Percentiles rank a stretch among this genome's conserved stretches.
Evolutionary conservation across 805 yeast species (phyloP).

Genomic region (Maudiozyma serrabonitensis): DNA sequence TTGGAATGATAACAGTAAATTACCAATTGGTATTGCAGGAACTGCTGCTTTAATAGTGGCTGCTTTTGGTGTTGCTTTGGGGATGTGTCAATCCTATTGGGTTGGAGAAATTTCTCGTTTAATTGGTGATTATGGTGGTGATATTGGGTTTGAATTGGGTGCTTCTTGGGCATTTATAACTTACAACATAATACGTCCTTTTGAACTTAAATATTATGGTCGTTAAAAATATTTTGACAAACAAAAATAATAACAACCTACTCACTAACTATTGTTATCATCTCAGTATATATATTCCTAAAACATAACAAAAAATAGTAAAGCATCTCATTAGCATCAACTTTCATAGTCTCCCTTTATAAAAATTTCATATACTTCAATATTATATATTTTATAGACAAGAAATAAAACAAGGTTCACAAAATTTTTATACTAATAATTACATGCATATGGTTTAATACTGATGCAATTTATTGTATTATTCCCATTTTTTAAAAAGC

Average conservation of each 20-base stretch:
- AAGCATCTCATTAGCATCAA: neutral
- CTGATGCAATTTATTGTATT: neutral
- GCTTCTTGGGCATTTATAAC: slow-evolving; percentile 56
- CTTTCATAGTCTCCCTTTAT: neutral
- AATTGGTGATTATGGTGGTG: slow-evolving; percentile 70
- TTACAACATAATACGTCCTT: slow-evolving; percentile 46
- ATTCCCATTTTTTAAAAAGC: slow-evolving; percentile 35
- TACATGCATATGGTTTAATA: neutral
- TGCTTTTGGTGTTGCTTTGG: slow-evolving; percentile 74
- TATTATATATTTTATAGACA: neutral
- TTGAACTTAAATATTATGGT: slow-evolving; percentile 57
- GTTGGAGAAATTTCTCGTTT: slow-evolving; percentile 52
- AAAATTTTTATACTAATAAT: neutral
- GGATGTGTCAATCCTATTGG: slow-evolving; percentile 86
- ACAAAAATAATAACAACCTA: neutral
- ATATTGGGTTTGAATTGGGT: slow-evolving; percentile 77
- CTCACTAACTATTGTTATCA: neutral
- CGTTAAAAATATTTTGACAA: slow-evolving; percentile 12
- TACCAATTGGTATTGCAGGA: slow-evolving; percentile 77
- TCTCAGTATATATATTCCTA: no score
- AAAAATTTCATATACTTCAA: neutral
- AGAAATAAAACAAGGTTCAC: no score
- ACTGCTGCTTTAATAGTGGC: slow-evolving; percentile 71
- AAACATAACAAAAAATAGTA: neutral
- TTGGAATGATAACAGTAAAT: slow-evolving; percentile 45